A percentile compares a stretch with the other conserved stretches of the same genome.
Evolutionary conservation across 2,329 filamentous ascomycete species (phyloP).

Genomic region (Penicillium sp.): DNA sequence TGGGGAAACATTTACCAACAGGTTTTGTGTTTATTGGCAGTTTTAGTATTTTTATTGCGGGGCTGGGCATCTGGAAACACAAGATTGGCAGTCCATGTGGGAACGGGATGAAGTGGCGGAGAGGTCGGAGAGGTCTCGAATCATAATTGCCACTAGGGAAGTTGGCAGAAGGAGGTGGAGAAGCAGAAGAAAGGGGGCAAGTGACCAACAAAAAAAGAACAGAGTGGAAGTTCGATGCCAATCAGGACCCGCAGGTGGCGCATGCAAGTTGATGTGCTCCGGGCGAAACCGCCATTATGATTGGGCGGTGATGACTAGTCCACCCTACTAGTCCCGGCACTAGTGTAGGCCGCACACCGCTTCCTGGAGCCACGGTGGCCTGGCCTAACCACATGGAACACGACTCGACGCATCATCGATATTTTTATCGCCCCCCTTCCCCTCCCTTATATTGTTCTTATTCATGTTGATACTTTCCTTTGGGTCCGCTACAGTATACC

Average conservation of each 20-base stretch:
- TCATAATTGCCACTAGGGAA: background rate
- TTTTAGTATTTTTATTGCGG: background rate
- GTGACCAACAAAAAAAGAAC: background rate
- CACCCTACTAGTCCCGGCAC: background rate
- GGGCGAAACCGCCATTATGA: background rate
- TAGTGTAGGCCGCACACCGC: slow-evolving; percentile 12
- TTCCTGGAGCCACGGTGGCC: slow-evolving; percentile 10
- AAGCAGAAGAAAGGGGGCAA: background rate
- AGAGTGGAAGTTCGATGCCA: slow-evolving; percentile 1
- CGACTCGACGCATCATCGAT: slow-evolving; percentile 21
- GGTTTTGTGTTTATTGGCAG: background rate
- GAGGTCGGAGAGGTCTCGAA: background rate
- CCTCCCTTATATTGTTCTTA: slow-evolving; percentile 3
- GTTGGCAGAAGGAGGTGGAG: background rate
- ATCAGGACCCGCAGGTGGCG: slow-evolving; percentile 18
- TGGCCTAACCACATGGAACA: slow-evolving; percentile 10
- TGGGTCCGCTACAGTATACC: slow-evolving; percentile 1
- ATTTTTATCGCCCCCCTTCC: slow-evolving; percentile 15
- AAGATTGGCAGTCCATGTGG: background rate
- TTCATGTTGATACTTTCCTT: slow-evolving; percentile 10
- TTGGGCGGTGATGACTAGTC: background rate
- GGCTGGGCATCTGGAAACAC: background rate
- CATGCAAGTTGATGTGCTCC: slow-evolving; percentile 7
- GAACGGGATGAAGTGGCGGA: slow-evolving; percentile 6
- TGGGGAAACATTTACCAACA: background rate